Evolutionary conservation across 352 stramenopile genomes (phyloP).

Genomic region (Phytophthora litchii): DNA sequence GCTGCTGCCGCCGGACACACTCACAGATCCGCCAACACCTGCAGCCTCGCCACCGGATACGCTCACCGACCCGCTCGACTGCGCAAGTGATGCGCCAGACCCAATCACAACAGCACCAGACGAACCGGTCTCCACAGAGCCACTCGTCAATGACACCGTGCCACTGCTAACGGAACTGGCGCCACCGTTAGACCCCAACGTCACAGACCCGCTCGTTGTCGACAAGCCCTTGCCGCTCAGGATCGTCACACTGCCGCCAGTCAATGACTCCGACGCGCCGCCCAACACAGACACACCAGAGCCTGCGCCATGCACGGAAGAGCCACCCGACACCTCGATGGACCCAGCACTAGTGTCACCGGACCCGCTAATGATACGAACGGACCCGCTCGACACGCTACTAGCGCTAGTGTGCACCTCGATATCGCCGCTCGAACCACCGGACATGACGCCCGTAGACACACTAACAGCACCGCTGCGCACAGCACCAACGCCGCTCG

Average conservation of each 20-base stretch:
- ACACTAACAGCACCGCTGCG: slow-evolving; percentile 24
- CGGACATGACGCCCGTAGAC: slow-evolving; percentile 19
- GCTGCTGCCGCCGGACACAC: slow-evolving; percentile 15
- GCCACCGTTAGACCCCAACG: slow-evolving; percentile 13
- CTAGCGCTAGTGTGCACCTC: slow-evolving; percentile 23
- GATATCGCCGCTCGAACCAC: slow-evolving; percentile 22
- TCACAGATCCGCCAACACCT: slow-evolving; percentile 13
- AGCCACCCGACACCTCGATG: slow-evolving; percentile 32
- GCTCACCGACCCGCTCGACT: slow-evolving; percentile 29
- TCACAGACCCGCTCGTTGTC: slow-evolving; percentile 20
- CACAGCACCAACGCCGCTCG: slow-evolving; percentile 23
- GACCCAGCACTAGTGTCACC: slow-evolving; percentile 28
- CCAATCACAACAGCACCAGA: slow-evolving; percentile 24
- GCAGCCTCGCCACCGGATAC: slow-evolving; percentile 22
- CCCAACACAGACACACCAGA: slow-evolving; percentile 26
- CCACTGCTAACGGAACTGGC: slow-evolving; percentile 13
- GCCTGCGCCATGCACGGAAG: slow-evolving; percentile 31
- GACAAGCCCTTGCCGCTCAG: slow-evolving; percentile 21
- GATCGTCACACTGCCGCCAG: slow-evolving; percentile 27
- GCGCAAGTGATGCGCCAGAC: slow-evolving; percentile 18
- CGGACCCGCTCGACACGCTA: slow-evolving; percentile 23
- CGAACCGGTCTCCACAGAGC: slow-evolving; percentile 15
- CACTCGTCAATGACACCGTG: slow-evolving; percentile 23
- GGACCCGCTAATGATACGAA: slow-evolving; percentile 25
- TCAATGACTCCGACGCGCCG: slow-evolving; percentile 26